Conservation (phyloP, 2,329 filamentous ascomycete genomes). For the Drechslerella coelobrocha region DNA sequence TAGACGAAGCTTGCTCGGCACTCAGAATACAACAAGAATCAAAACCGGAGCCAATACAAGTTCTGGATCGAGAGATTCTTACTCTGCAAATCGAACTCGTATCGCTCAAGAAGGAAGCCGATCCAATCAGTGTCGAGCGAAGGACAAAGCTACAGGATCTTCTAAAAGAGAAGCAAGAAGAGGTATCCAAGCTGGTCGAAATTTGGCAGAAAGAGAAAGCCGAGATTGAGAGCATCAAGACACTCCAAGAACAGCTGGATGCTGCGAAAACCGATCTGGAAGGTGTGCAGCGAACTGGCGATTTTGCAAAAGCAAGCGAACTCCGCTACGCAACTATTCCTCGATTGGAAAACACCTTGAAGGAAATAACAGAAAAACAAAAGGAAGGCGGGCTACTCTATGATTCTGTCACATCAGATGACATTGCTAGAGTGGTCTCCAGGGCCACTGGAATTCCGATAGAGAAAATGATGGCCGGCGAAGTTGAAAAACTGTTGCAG, state of each 20-base stretch:
- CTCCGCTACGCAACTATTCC: slow-evolving; percentile 89
- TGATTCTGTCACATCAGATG: slow-evolving; percentile 92
- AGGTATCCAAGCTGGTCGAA: slow-evolving; percentile 75
- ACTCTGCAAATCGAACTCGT: slow-evolving; percentile 97
- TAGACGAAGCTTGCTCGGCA: slow-evolving; percentile 92
- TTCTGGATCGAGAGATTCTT: slow-evolving; percentile 92
- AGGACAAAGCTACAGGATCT: slow-evolving; percentile 82
- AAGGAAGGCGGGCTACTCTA: slow-evolving; percentile 72
- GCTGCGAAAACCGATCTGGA: slow-evolving; percentile 84
- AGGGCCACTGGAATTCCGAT: slow-evolving; percentile 91
- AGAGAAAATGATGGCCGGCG: slow-evolving; percentile 87
- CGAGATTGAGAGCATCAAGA: slow-evolving; percentile 86
- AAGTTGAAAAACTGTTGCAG: slow-evolving; percentile 90
- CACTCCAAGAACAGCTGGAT: slow-evolving; percentile 85
- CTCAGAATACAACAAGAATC: slow-evolving; percentile 93
- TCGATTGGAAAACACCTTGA: slow-evolving; percentile 76
- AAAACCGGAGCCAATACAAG: slow-evolving; percentile 92
- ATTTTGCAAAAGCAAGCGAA: slow-evolving; percentile 90
- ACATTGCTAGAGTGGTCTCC: slow-evolving; percentile 91
- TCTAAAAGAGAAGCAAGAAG: slow-evolving; percentile 76
- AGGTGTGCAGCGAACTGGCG: slow-evolving; percentile 81
- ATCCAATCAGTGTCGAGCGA: slow-evolving; percentile 85
- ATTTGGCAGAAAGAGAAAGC: slow-evolving; percentile 89
- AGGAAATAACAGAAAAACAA: slow-evolving; percentile 70
- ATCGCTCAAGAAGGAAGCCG: slow-evolving; percentile 90